These are phyloP conservation scores for Diplotaxis tenuifolia DNA, from an alignment of 345 rosid species.

Conservation along the genomic window DNA sequence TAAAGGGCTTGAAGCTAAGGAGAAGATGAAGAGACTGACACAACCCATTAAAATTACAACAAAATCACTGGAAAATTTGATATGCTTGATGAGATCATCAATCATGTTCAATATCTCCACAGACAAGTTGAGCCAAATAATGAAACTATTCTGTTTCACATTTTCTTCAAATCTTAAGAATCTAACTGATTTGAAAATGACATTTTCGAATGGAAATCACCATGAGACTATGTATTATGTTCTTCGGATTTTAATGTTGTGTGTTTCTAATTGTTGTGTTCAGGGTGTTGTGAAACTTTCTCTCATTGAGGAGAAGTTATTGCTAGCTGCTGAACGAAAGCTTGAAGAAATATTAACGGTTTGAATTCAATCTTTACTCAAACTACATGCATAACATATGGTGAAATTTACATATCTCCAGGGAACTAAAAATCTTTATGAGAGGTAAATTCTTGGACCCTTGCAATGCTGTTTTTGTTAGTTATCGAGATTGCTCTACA, in stretches of 20 bases:
- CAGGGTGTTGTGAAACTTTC: constrained; percentile 95
- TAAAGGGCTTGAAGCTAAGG: too few relatives aligned
- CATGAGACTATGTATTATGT: not conserved
- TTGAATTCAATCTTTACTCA: constrained; percentile 26
- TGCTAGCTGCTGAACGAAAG: constrained; percentile 74
- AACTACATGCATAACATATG: constrained; percentile 3
- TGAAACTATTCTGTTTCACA: constrained; percentile 36
- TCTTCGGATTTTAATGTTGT: constrained; percentile 15
- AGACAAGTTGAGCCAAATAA: not conserved
- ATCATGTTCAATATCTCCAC: not conserved
- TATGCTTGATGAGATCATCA: not conserved
- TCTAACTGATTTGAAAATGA: constrained; percentile 74
- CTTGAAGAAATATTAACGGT: constrained; percentile 81
- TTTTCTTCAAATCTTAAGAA: constrained; percentile 88
- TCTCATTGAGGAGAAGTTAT: constrained; percentile 74
- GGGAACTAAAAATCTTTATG: not conserved
- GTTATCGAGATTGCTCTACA: too few relatives aligned
- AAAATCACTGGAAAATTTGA: not conserved
- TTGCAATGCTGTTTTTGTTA: too few relatives aligned
- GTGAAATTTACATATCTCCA: not conserved
- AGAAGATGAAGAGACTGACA: not conserved
- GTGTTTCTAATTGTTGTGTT: constrained; percentile 28
- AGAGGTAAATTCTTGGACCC: not conserved
- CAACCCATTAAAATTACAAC: not conserved
- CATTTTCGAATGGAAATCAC: constrained; percentile 67